phyloP scores from a whole-genome alignment of 2,329 filamentous ascomycete genomes.

The Sordariomycetes sp. region DNA sequence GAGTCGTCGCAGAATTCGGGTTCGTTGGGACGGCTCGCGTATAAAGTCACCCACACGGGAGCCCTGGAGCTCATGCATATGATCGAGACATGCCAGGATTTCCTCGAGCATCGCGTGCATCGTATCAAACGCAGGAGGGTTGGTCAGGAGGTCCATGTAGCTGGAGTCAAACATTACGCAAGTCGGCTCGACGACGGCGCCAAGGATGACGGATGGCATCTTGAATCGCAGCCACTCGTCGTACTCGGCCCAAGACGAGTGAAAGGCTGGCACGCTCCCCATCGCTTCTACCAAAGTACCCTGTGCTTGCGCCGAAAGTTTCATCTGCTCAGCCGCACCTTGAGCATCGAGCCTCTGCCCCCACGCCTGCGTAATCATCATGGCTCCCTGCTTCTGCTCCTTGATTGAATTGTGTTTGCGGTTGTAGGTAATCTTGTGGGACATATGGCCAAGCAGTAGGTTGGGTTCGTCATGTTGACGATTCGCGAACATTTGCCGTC shows the following conservation, averaged over 20 bases:
- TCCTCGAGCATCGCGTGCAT: constrained; percentile 68
- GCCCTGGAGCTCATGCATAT: constrained; percentile 63
- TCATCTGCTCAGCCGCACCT: constrained; percentile 6
- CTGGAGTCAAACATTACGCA: constrained; percentile 69
- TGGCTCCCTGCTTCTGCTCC: constrained; percentile 22
- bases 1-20: too few relatives aligned
- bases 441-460: constrained; percentile 63
- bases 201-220: constrained; percentile 69
- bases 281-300: constrained; percentile 13
- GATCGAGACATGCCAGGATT: constrained; percentile 60
- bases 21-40: too few relatives aligned
- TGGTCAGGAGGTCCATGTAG: constrained; percentile 63
- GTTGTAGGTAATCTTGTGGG: constrained; percentile 34
- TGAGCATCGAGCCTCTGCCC: constrained; percentile 3
- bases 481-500: constrained; percentile 60
- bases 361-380: constrained; percentile 16
- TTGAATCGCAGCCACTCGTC: constrained; percentile 58
- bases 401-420: constrained; percentile 27
- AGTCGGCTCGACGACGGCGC: constrained; percentile 70
- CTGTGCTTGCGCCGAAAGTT: constrained; percentile 10
- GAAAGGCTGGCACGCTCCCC: constrained; percentile 11
- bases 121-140: constrained; percentile 53
- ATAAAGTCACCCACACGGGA: too few relatives aligned
- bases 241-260: constrained; percentile 7
- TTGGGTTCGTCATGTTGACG: constrained; percentile 57